Conservation (phyloP, 805 yeast genomes). For the Suhomyces sp. region DNA sequence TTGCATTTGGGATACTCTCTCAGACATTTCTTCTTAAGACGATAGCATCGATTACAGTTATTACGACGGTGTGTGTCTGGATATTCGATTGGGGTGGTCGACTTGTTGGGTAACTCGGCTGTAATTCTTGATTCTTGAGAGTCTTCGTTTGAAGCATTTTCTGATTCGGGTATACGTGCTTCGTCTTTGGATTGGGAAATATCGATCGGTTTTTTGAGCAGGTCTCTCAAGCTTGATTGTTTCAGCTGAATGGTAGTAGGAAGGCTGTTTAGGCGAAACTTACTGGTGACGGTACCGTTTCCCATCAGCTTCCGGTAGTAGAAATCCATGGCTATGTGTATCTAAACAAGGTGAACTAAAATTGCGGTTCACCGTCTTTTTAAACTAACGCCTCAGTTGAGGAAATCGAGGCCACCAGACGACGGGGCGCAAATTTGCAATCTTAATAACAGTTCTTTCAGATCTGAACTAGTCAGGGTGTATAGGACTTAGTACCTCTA, state of each 20-base stretch:
- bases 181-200: background rate
- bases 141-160: background rate
- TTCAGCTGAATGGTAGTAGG: conserved; percentile 14
- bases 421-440: background rate
- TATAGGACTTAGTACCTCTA: background rate
- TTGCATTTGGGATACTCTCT: conserved; percentile 37
- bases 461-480: background rate
- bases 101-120: background rate
- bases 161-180: background rate
- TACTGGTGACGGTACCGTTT: conserved; percentile 36
- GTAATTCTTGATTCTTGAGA: background rate
- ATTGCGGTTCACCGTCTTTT: background rate
- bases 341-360: background rate
- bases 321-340: conserved; percentile 26
- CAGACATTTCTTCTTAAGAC: conserved; percentile 41
- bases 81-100: conserved; percentile 6
- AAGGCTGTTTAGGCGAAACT: conserved; percentile 24
- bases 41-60: conserved; percentile 40
- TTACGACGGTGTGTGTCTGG: conserved; percentile 30
- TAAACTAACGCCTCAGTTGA: background rate
- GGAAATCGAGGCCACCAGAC: background rate
- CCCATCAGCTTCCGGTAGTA: conserved; percentile 38
- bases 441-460: background rate
- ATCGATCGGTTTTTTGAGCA: background rate
- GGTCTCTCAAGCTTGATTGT: conserved; percentile 15